Percentiles rank a stretch among this genome's conserved stretches.
Evolutionary conservation across 2,329 filamentous ascomycete species (phyloP).

Genomic region (Epichloe gansuensis): DNA sequence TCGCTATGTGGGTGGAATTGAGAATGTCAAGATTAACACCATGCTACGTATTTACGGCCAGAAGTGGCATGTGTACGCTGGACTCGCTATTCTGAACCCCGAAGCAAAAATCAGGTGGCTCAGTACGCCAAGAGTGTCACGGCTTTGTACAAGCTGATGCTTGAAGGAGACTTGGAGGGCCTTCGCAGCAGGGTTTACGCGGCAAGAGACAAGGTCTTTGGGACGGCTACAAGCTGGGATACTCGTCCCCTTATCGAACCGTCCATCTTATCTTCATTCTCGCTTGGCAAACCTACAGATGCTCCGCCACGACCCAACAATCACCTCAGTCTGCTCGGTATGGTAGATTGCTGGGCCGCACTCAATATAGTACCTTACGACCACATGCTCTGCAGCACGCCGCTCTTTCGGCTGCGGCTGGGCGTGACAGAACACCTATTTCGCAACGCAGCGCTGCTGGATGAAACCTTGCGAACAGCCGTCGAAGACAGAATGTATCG

Average conservation of each 20-base stretch:
- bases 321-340: conserved; percentile 83
- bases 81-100: conserved; percentile 91
- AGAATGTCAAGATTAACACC: conserved; percentile 99
- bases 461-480: conserved; percentile 75
- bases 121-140: conserved; percentile 91
- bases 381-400: conserved; percentile 98
- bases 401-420: conserved; percentile 90
- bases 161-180: conserved; percentile 68
- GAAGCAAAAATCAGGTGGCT: conserved; percentile 83
- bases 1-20: conserved; percentile 94
- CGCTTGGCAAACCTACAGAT: conserved; percentile 58
- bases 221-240: conserved; percentile 50
- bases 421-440: conserved; percentile 97
- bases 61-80: conserved; percentile 99
- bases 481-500: conserved; percentile 85
- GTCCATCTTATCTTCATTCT: conserved; percentile 79
- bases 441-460: conserved; percentile 65
- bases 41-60: conserved; percentile 95
- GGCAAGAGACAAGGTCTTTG: conserved; percentile 61
- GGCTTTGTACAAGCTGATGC: conserved; percentile 93
- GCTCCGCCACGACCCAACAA: conserved; percentile 63
- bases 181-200: conserved; percentile 57
- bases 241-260: conserved; percentile 64
- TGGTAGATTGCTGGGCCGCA: conserved; percentile 97
- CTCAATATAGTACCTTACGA: conserved; percentile 92